A percentile compares a stretch with the other conserved stretches of the same genome.
Conservation (phyloP, 257 asterid species). For the Scutellaria barbata region DNA sequence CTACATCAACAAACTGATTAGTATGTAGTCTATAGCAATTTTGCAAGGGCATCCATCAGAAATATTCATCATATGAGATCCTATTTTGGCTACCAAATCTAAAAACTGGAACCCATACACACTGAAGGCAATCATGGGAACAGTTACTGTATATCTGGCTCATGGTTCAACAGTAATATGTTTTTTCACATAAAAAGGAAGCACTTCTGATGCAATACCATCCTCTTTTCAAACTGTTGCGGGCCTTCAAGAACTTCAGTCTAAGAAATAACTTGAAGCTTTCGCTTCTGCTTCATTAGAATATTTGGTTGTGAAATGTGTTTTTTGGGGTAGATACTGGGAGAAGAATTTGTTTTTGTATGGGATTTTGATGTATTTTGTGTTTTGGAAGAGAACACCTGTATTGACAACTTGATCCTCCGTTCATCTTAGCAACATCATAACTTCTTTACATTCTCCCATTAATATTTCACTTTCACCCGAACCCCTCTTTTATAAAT, state of each 20-base stretch:
- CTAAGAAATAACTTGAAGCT: conserved; percentile 19
- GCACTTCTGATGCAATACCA: neutral
- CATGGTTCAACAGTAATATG: neutral
- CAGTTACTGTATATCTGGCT: neutral
- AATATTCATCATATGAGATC: neutral
- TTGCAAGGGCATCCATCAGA: neutral
- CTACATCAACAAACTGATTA: neutral
- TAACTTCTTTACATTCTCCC: neutral
- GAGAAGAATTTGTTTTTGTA: neutral
- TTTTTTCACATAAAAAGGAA: neutral
- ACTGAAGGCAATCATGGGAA: neutral
- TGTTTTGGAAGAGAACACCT: neutral
- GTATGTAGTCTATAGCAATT: neutral
- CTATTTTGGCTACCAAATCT: neutral
- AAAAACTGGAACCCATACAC: neutral
- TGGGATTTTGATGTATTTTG: neutral
- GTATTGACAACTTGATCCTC: neutral
- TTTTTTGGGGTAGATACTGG: neutral
- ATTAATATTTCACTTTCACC: neutral
- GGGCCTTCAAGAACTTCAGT: conserved; percentile 4
- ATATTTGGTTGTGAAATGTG: neutral
- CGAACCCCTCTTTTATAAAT: neutral
- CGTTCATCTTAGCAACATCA: neutral
- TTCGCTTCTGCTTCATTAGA: neutral
- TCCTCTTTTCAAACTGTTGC: conserved; percentile 2